Base-by-base conservation (phyloP, 805 yeast species). In the Trichomonascus vanleenenianus region DNA sequence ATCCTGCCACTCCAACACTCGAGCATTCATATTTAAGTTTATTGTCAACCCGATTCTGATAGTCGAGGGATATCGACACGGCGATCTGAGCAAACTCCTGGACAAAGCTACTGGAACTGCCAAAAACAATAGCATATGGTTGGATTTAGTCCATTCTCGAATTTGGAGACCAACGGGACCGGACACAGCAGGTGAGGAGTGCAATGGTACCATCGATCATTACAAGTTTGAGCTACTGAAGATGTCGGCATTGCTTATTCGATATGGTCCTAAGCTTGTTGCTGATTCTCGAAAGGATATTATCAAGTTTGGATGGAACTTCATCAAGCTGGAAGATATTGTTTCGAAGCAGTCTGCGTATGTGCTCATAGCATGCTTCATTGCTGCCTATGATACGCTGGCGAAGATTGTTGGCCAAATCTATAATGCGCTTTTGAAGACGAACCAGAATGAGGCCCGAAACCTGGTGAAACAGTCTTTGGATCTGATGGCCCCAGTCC, bases 231-330 rank as follows among this genome's bases (percentile, higher is more conserved):
- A 85, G 48, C 66, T 91, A 7, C 69, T 93, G 18, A 95, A 89
- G 53, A 63, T 88, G 59, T 83, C 97, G 0, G 80, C 96, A 0
- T 65, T 83, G 38, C 65, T 93, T 38, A 76, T 88, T 20, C 80
- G 81, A 57, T 76, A 79, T 64, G 80, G 85, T 1, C 79, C 95
- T 0, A 62, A 66, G 0, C 63, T 71, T 9, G 72, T 86, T 20
- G 66, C 74, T 6, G 83, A 78, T 12, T 72, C 76, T 53, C 72
- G 85, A 37, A 91, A 87, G 58, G 95, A 88, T 55, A 78, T 93
- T 37, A 86, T 93, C 62, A 87, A 86, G 61, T 93, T 88, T 66
- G 84, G 88, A 55, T 93, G 99, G 99, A 85, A 85, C 54, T 85
- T 81, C 56, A 82, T 93, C 58, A 86, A 86, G 54, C 67, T 89